A percentile compares a stretch with the other conserved stretches of the same genome.
phyloP scores from a whole-genome alignment of 352 stramenopile species.

The Pythium dissotocum region DNA sequence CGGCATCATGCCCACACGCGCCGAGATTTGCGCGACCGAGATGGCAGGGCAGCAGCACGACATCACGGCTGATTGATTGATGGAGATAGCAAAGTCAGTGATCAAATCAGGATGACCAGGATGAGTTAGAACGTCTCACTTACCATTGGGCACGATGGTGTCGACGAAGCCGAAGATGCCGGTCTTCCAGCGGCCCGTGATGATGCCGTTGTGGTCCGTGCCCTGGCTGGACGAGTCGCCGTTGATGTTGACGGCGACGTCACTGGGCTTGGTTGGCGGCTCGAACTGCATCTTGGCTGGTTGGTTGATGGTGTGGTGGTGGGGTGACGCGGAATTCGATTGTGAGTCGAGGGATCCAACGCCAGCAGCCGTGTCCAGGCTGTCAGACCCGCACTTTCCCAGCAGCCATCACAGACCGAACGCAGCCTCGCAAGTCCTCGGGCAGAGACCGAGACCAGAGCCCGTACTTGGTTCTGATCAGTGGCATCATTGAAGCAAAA shows the following conservation, averaged over 20 bases:
- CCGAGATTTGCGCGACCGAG: conserved; percentile 60
- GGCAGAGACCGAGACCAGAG: too few relatives aligned
- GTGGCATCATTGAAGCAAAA: background rate
- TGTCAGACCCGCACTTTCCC: background rate
- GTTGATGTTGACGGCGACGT: conserved; percentile 45
- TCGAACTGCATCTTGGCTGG: conserved; percentile 51
- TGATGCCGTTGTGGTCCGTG: conserved; percentile 67
- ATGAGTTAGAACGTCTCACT: background rate
- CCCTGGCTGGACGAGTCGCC: conserved; percentile 36
- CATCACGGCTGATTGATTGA: conserved; percentile 43
- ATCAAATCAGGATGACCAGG: too few relatives aligned
- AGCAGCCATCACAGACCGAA: background rate
- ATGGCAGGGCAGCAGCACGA: conserved; percentile 67
- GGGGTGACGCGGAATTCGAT: conserved; percentile 6
- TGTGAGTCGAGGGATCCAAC: conserved; percentile 8
- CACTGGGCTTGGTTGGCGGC: conserved; percentile 49
- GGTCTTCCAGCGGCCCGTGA: conserved; percentile 77
- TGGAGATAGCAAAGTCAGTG: background rate
- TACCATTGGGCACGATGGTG: conserved; percentile 71
- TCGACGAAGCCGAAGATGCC: conserved; percentile 69
- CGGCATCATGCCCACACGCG: conserved; percentile 54
- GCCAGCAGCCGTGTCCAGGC: background rate
- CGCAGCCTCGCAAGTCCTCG: background rate
- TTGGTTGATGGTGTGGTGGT: conserved; percentile 1
- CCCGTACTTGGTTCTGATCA: too few relatives aligned